Conservation (phyloP, 2,329 filamentous ascomycete species). For the Torrubiellomyces zombiae region DNA sequence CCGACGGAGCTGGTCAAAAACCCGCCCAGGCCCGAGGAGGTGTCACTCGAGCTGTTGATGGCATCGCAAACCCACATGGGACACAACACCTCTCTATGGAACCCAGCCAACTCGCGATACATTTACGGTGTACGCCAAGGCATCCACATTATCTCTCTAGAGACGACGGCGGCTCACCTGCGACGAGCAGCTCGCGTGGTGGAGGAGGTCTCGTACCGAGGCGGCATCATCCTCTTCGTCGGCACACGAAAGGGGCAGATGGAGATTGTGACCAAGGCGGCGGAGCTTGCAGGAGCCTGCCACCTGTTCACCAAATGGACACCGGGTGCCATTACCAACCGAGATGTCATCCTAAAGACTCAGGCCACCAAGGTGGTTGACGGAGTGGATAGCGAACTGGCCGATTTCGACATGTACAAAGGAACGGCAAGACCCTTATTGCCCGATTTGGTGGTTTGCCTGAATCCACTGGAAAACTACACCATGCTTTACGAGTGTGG, state of each 20-base stretch:
- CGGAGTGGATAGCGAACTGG: constrained; percentile 43
- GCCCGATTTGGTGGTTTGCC: constrained; percentile 79
- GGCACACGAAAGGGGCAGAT: constrained; percentile 74
- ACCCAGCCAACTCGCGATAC: constrained; percentile 83
- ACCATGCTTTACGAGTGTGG: constrained; percentile 83
- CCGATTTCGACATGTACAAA: constrained; percentile 50
- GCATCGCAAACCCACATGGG: constrained; percentile 79
- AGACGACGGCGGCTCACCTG: constrained; percentile 74
- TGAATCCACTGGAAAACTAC: constrained; percentile 90
- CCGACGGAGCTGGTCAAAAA: constrained; percentile 50
- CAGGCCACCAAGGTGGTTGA: constrained; percentile 62
- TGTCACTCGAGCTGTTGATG: constrained; percentile 82
- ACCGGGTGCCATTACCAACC: constrained; percentile 82
- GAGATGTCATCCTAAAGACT: constrained; percentile 65
- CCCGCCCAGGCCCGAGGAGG: constrained; percentile 61
- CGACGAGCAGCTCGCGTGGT: constrained; percentile 89
- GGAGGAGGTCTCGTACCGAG: constrained; percentile 65
- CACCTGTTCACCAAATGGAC: constrained; percentile 91
- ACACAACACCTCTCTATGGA: constrained; percentile 83
- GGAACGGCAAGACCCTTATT: constrained; percentile 48
- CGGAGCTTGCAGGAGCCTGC: constrained; percentile 59
- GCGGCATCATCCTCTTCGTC: constrained; percentile 78
- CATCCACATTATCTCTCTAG: constrained; percentile 85
- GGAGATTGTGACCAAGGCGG: constrained; percentile 64
- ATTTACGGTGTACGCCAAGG: constrained; percentile 82